Conservation (phyloP, 768 basidiomycete genomes). For the Lactarius psammicola region DNA sequence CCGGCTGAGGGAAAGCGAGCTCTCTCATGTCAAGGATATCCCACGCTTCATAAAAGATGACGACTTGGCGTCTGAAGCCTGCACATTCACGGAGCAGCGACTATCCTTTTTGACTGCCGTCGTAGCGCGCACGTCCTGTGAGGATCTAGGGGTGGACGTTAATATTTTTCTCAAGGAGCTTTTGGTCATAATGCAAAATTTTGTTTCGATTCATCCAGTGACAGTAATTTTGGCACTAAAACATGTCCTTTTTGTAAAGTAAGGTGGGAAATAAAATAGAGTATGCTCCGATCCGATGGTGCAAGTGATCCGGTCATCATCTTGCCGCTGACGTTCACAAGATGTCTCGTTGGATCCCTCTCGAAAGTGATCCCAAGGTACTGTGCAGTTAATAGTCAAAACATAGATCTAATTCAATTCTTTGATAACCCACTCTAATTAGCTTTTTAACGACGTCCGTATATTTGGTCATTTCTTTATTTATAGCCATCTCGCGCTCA, state of each 20-base stretch:
- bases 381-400: not conserved
- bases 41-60: not conserved
- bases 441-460: conserved; percentile 20
- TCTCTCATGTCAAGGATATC: not conserved
- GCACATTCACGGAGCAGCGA: not conserved
- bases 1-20: conserved; percentile 15
- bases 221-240: not conserved
- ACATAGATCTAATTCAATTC: conserved; percentile 34
- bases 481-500: conserved; percentile 34
- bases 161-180: too few relatives aligned
- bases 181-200: too few relatives aligned
- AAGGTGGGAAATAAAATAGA: not conserved
- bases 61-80: conserved; percentile 1
- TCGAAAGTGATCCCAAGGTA: conserved; percentile 73
- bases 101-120: not conserved
- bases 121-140: too few relatives aligned
- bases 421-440: conserved; percentile 8
- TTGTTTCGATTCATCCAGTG: too few relatives aligned
- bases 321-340: not conserved
- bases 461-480: conserved; percentile 12
- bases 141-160: too few relatives aligned
- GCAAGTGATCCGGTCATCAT: not conserved
- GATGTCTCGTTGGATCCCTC: conserved; percentile 60
- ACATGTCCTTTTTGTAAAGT: not conserved
- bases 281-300: not conserved